Evolutionary conservation across 345 rosid genomes (phyloP).

Genomic region (Excoecaria agallocha): DNA sequence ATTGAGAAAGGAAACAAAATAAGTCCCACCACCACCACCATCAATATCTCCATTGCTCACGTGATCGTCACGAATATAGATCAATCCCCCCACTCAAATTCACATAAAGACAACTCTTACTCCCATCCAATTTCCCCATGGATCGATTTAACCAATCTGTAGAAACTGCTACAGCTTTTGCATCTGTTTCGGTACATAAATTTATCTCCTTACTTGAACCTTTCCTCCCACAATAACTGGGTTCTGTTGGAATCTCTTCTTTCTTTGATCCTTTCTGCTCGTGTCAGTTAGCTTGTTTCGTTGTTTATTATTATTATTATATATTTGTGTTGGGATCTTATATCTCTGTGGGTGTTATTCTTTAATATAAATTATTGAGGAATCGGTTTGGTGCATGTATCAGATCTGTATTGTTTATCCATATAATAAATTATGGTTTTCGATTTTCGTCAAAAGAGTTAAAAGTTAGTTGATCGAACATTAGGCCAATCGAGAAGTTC

Average conservation of each 20-base stretch:
- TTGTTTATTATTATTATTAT: background rate
- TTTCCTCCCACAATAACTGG: slow-evolving; percentile 2
- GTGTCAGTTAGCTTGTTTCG: background rate
- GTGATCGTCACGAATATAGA: slow-evolving; percentile 9
- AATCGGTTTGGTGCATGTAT: slow-evolving; percentile 20
- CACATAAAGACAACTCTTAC: slow-evolving; percentile 11
- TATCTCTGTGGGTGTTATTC: slow-evolving; percentile 21
- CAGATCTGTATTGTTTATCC: slow-evolving; percentile 24
- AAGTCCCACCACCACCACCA: background rate
- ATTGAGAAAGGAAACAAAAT: background rate
- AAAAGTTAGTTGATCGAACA: slow-evolving; percentile 5
- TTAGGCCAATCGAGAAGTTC: background rate
- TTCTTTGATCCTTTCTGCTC: background rate
- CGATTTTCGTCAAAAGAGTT: slow-evolving; percentile 6
- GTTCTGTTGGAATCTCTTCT: background rate
- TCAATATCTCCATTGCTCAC: slow-evolving; percentile 3
- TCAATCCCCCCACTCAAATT: background rate
- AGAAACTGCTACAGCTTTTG: background rate
- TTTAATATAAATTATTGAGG: slow-evolving; percentile 29
- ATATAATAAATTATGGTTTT: slow-evolving; percentile 16
- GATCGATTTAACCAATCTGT: background rate
- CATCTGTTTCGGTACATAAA: background rate
- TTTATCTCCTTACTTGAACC: background rate
- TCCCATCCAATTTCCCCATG: background rate
- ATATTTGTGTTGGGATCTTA: background rate